phyloP scores from a whole-genome alignment of 768 basidiomycete genomes.

The Clitopilus passeckerianus region DNA sequence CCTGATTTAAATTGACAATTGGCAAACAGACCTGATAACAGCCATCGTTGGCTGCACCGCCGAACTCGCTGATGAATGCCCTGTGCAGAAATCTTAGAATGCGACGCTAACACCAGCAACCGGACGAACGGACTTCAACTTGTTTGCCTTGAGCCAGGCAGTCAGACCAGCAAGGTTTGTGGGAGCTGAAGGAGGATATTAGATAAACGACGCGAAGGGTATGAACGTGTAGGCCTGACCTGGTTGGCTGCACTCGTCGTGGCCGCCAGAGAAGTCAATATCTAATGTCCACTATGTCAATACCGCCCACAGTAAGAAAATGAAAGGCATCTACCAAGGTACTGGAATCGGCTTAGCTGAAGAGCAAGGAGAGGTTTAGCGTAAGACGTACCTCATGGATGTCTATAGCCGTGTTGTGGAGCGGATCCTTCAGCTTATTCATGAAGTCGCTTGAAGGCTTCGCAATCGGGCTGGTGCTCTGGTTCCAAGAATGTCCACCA shows the following conservation, averaged over 20 bases:
- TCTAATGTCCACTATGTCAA: conserved; percentile 15
- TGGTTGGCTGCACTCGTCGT: conserved; percentile 37
- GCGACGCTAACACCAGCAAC: too few species aligned
- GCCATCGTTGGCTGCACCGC: conserved; percentile 36
- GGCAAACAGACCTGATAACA: conserved; percentile 29
- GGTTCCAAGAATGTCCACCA: conserved; percentile 39
- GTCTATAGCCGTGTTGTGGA: conserved; percentile 39
- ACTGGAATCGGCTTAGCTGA: background rate
- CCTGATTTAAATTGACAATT: background rate
- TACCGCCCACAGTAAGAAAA: background rate
- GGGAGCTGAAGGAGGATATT: conserved; percentile 2
- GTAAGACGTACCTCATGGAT: conserved; percentile 32
- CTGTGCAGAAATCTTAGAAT: conserved; percentile 14
- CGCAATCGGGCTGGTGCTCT: conserved; percentile 24
- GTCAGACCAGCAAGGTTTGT: conserved; percentile 37
- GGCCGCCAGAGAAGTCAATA: conserved; percentile 36
- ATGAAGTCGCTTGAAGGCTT: conserved; percentile 38
- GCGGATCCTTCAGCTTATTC: conserved; percentile 33
- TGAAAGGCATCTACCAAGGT: background rate
- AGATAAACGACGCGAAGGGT: background rate
- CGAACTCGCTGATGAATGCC: conserved; percentile 41
- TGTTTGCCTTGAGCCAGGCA: conserved; percentile 34
- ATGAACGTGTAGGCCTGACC: conserved; percentile 15
- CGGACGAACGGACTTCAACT: conserved; percentile 28
- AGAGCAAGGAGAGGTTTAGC: background rate